Evolutionary conservation across 2,329 filamentous ascomycete species (phyloP).

Genomic region (Diaporthe velutina): DNA sequence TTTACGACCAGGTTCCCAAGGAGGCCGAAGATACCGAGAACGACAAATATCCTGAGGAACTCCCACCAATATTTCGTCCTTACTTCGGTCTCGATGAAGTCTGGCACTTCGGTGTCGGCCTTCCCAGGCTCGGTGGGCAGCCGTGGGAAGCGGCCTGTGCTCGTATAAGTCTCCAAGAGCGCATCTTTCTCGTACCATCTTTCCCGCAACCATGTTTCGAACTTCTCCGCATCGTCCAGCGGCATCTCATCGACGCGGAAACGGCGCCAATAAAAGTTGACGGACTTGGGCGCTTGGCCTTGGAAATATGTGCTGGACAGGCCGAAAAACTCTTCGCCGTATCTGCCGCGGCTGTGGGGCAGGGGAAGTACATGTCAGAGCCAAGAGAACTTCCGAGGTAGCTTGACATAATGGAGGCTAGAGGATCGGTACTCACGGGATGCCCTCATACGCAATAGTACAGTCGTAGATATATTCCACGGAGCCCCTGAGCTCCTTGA

Average conservation of each 20-base stretch:
- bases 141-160: constrained; percentile 83
- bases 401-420: no score
- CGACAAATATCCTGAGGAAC: constrained; percentile 66
- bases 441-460: constrained; percentile 94
- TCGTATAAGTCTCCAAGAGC: constrained; percentile 84
- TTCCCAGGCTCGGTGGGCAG: constrained; percentile 63
- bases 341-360: constrained; percentile 75
- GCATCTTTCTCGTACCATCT: constrained; percentile 95
- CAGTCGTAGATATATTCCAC: constrained; percentile 92
- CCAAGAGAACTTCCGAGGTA: not conserved
- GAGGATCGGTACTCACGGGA: constrained; percentile 75
- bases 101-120: constrained; percentile 47
- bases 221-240: constrained; percentile 77
- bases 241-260: constrained; percentile 87
- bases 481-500: constrained; percentile 79
- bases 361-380: constrained; percentile 2
- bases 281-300: constrained; percentile 90
- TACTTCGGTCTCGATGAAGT: constrained; percentile 70
- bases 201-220: constrained; percentile 86
- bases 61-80: constrained; percentile 67
- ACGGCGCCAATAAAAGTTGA: constrained; percentile 96
- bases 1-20: constrained; percentile 53
- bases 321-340: constrained; percentile 92
- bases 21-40: constrained; percentile 60
- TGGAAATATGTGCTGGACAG: constrained; percentile 89